Percentiles rank a stretch among this genome's conserved stretches.
Conservation (phyloP, 139 green algal species). For the Asterochloris sp. region DNA sequence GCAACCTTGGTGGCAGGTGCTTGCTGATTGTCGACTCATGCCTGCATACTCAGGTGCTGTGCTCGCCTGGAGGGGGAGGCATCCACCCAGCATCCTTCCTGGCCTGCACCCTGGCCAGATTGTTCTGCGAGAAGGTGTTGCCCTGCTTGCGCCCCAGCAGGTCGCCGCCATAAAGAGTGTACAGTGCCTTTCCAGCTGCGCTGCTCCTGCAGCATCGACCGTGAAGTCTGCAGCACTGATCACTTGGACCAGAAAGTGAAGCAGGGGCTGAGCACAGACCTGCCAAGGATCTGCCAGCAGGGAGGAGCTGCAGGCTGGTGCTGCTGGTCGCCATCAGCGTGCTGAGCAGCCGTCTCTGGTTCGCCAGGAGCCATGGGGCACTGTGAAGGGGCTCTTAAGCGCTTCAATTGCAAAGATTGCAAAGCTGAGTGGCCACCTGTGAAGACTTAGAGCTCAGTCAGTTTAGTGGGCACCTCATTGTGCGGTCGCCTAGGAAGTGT, state of each 20-base stretch:
- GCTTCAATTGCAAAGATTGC: no score
- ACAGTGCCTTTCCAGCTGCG: constrained; percentile 35
- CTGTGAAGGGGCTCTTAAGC: no score
- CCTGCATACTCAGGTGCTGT: no score
- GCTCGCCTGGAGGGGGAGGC: not conserved
- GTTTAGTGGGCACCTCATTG: no score
- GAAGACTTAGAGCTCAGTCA: no score
- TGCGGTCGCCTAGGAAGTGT: no score
- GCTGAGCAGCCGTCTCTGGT: no score
- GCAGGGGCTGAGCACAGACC: not conserved
- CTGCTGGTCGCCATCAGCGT: no score
- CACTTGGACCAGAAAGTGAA: not conserved
- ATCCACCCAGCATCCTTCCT: constrained; percentile 6
- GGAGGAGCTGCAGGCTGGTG: not conserved
- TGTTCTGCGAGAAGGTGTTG: constrained; percentile 24
- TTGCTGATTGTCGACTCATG: no score
- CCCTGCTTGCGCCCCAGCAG: constrained; percentile 9
- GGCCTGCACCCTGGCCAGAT: constrained; percentile 26
- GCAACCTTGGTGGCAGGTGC: no score
- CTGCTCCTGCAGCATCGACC: not conserved
- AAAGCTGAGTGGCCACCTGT: no score
- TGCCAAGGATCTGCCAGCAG: not conserved
- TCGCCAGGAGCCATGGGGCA: no score
- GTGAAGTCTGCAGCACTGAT: not conserved
- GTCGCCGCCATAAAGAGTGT: constrained; percentile 35